Evolutionary conservation across 2,329 filamentous ascomycete genomes (phyloP).

Genomic region (Monosporascus sp.): DNA sequence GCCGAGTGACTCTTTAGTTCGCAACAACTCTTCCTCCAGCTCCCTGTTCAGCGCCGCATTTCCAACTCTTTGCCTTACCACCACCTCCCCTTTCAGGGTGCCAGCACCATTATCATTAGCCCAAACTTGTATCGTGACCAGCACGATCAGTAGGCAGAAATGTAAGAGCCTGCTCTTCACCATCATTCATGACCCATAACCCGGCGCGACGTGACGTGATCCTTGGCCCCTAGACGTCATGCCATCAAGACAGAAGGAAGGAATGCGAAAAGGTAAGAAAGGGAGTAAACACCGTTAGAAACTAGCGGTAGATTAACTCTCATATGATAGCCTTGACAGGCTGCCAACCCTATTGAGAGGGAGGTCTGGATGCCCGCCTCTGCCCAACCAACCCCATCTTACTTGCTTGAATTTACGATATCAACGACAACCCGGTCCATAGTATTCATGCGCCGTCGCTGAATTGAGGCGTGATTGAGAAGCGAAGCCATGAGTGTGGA

Average conservation of each 20-base stretch:
- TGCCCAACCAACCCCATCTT: background rate
- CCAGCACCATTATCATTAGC: slow-evolving; percentile 11
- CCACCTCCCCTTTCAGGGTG: slow-evolving; percentile 1
- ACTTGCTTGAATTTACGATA: slow-evolving; percentile 4
- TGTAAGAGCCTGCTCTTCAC: slow-evolving; percentile 25
- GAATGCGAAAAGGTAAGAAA: background rate
- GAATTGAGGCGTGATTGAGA: slow-evolving; percentile 6
- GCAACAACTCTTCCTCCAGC: slow-evolving; percentile 5
- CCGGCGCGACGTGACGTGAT: slow-evolving; percentile 5
- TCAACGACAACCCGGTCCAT: slow-evolving; percentile 4
- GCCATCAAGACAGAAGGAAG: background rate
- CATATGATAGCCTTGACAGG: slow-evolving; percentile 7
- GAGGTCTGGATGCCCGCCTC: background rate
- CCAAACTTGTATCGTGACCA: slow-evolving; percentile 21
- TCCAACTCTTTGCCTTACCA: slow-evolving; percentile 14
- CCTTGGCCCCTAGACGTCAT: background rate
- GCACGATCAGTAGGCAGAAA: slow-evolving; percentile 22
- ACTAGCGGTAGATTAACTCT: slow-evolving; percentile 12
- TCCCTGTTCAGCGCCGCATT: slow-evolving; percentile 10
- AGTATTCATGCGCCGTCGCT: slow-evolving; percentile 15
- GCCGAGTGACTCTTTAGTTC: slow-evolving; percentile 10
- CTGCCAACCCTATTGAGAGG: background rate
- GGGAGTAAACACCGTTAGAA: slow-evolving; percentile 2
- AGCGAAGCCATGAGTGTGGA: slow-evolving; percentile 5
- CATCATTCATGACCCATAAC: slow-evolving; percentile 26